Percentiles rank a stretch among this genome's conserved stretches.
These are phyloP conservation scores for Vitis labrusca DNA, from an alignment of 164 flowering plant species.

Conservation along the genomic window DNA sequence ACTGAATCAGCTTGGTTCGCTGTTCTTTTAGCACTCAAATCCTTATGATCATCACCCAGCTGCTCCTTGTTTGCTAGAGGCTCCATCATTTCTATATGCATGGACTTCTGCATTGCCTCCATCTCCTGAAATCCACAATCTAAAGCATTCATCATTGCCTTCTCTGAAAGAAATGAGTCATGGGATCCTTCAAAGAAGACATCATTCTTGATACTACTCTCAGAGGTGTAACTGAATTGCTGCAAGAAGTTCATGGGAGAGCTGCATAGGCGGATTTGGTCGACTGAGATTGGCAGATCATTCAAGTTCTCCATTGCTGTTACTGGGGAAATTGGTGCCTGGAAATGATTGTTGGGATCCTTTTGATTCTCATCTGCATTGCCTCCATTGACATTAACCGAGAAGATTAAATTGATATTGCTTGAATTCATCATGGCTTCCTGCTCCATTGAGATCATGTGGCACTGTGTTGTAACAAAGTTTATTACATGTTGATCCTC, in stretches of 20 bases:
- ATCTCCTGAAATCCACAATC: slow-evolving; percentile 25
- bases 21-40: slow-evolving; percentile 37
- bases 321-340: slow-evolving; percentile 21
- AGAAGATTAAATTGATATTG: slow-evolving; percentile 20
- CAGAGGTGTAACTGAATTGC: slow-evolving; percentile 18
- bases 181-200: slow-evolving; percentile 31
- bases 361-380: slow-evolving; percentile 11
- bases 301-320: slow-evolving; percentile 21
- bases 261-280: slow-evolving; percentile 25
- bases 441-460: slow-evolving; percentile 32
- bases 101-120: slow-evolving; percentile 33
- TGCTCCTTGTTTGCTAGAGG: slow-evolving; percentile 22
- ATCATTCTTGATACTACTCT: slow-evolving; percentile 17
- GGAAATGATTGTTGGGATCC: slow-evolving; percentile 15
- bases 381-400: slow-evolving; percentile 10
- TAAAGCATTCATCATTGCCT: slow-evolving; percentile 18
- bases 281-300: slow-evolving; percentile 28
- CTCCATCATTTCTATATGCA: slow-evolving; percentile 25
- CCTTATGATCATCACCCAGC: slow-evolving; percentile 36
- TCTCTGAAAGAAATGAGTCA: slow-evolving; percentile 22
- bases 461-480: slow-evolving; percentile 48
- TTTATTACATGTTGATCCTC: slow-evolving; percentile 62
- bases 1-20: slow-evolving; percentile 41
- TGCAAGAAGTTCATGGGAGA: slow-evolving; percentile 43
- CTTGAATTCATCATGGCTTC: slow-evolving; percentile 26